phyloP scores from a whole-genome alignment of 2,329 filamentous ascomycete genomes.

The Cercospora sojina region DNA sequence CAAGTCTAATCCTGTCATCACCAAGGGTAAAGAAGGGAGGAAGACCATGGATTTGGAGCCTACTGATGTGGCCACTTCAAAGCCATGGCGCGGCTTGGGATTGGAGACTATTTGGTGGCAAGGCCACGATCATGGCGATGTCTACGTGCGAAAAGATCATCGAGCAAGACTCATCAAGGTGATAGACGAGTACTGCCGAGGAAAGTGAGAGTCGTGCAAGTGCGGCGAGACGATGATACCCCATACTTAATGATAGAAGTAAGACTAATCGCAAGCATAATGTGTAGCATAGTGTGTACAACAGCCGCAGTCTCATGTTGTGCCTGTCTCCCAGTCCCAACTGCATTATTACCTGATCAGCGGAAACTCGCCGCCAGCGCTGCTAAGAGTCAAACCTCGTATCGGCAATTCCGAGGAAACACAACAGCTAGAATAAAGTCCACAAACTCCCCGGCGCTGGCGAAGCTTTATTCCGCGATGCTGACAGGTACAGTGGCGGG shows the following conservation, averaged over 20 bases:
- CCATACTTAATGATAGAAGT: background rate
- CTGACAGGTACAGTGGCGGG: background rate
- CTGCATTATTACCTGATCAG: background rate
- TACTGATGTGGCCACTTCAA: constrained; percentile 35
- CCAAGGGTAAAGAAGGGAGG: constrained; percentile 22
- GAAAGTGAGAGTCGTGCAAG: background rate
- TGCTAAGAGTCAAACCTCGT: background rate
- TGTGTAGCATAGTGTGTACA: constrained; percentile 1
- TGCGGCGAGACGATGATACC: background rate
- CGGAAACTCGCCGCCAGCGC: background rate
- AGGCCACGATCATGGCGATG: constrained; percentile 63
- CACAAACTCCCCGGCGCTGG: background rate
- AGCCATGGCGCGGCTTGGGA: constrained; percentile 41
- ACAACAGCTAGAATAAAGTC: background rate
- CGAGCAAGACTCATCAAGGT: constrained; percentile 31
- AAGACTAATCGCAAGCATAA: background rate
- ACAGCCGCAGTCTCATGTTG: background rate
- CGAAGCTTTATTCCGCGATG: background rate
- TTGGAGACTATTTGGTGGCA: constrained; percentile 62
- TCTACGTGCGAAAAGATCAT: constrained; percentile 47
- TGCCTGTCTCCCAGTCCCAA: background rate
- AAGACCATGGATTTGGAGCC: constrained; percentile 32
- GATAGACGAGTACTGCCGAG: constrained; percentile 29
- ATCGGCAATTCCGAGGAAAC: background rate
- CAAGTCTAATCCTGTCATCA: constrained; percentile 30